These are phyloP conservation scores for Pelargonium cotyledonis DNA, from an alignment of 441 rosid species.

Conservation along the genomic window DNA sequence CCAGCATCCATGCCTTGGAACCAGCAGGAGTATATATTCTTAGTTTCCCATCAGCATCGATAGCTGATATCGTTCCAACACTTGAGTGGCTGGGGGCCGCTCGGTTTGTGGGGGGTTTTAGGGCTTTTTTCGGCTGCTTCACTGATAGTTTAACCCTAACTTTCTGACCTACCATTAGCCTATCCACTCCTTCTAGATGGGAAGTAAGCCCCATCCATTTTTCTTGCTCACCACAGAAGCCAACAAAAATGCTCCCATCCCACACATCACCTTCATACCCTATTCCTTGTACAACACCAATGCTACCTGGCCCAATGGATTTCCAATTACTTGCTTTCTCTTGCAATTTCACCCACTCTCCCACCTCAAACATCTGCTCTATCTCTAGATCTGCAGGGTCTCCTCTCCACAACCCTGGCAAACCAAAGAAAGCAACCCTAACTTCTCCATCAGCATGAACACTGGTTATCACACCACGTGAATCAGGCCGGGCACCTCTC, in stretches of 20 bases:
- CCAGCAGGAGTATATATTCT: slow-evolving; percentile 89
- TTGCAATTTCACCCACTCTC: slow-evolving; percentile 85
- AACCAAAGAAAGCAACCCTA: slow-evolving; percentile 73
- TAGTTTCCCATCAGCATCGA: slow-evolving; percentile 92
- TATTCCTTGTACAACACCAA: slow-evolving; percentile 85
- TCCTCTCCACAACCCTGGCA: slow-evolving; percentile 87
- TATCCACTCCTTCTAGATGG: slow-evolving; percentile 59
- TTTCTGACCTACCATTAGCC: slow-evolving; percentile 69
- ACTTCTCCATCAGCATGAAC: slow-evolving; percentile 96
- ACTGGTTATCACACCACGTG: slow-evolving; percentile 70
- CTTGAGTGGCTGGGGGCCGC: slow-evolving; percentile 64
- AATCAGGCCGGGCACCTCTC: slow-evolving; percentile 74
- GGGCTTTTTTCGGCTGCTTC: slow-evolving; percentile 92
- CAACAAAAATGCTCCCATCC: slow-evolving; percentile 73
- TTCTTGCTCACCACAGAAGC: slow-evolving; percentile 94
- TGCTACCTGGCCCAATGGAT: slow-evolving; percentile 66
- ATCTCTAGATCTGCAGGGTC: slow-evolving; percentile 93
- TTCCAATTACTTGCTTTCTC: slow-evolving; percentile 64
- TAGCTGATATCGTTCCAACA: slow-evolving; percentile 75
- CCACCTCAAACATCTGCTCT: slow-evolving; percentile 73
- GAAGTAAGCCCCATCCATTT: slow-evolving; percentile 75
- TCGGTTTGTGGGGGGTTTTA: too few relatives aligned
- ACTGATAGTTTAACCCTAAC: slow-evolving; percentile 67
- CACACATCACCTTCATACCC: slow-evolving; percentile 77
- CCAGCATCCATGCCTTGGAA: slow-evolving; percentile 94